These are phyloP conservation scores for Aspergillus sp. DNA, from an alignment of 2,329 filamentous ascomycete species.

Conservation along the genomic window DNA sequence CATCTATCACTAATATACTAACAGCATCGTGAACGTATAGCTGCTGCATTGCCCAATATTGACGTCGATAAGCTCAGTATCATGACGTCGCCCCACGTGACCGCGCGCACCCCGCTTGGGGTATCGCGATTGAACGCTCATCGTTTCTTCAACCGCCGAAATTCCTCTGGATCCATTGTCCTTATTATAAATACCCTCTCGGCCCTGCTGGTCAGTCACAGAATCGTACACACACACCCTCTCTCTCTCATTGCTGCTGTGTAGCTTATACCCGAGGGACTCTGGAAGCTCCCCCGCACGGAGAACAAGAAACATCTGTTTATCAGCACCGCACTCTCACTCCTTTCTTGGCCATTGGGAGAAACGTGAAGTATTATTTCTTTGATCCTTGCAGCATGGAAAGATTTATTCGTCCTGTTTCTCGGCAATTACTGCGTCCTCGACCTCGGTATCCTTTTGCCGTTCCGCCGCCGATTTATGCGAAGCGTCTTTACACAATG, in stretches of 20 bases:
- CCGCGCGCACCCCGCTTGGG: conserved; percentile 7
- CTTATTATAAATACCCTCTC: background rate
- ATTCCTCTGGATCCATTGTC: conserved; percentile 1
- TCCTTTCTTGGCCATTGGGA: background rate
- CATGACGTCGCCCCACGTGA: conserved; percentile 15
- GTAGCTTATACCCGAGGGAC: background rate
- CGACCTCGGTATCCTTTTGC: conserved; percentile 29
- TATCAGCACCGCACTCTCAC: background rate
- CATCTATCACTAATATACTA: background rate
- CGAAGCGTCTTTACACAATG: conserved; percentile 37
- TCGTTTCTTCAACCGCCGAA: background rate
- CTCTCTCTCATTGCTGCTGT: background rate
- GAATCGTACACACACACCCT: background rate
- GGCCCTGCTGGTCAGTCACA: background rate
- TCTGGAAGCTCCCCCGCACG: background rate
- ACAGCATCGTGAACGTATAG: background rate
- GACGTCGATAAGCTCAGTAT: background rate
- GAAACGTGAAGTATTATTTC: background rate
- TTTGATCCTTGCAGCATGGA: conserved; percentile 20
- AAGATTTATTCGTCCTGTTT: conserved; percentile 27
- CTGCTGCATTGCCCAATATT: background rate
- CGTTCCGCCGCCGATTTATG: conserved; percentile 24
- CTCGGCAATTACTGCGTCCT: conserved; percentile 30
- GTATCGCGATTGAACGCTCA: background rate
- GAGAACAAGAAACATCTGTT: background rate